Evolutionary conservation across 2,329 filamentous ascomycete genomes (phyloP).

Genomic region (Xylariaceae sp.): DNA sequence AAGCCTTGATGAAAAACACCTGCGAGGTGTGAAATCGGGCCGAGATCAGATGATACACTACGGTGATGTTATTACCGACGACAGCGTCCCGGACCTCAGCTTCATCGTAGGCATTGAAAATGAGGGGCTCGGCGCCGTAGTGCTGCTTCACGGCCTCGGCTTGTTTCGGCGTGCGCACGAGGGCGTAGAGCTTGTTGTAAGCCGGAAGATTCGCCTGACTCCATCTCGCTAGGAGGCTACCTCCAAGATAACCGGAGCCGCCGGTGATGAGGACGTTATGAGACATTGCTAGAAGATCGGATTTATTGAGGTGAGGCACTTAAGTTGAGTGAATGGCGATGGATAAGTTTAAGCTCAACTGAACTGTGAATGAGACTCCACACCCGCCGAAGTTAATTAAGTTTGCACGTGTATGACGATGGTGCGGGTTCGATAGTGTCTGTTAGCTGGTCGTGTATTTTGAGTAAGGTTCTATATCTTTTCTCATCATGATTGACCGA

Average conservation of each 20-base stretch:
- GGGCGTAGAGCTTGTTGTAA: constrained; percentile 41
- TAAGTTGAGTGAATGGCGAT: no score
- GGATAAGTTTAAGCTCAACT: not conserved
- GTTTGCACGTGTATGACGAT: no score
- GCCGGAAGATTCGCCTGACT: constrained; percentile 34
- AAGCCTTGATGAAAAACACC: constrained; percentile 39
- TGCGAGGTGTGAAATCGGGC: constrained; percentile 32
- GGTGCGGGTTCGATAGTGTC: no score
- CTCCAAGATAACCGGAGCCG: constrained; percentile 49
- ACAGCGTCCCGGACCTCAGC: constrained; percentile 34
- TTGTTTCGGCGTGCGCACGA: constrained; percentile 42
- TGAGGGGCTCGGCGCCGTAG: constrained; percentile 40
- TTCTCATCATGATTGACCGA: no score
- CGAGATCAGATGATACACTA: constrained; percentile 46
- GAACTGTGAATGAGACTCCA: not conserved
- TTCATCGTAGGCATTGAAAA: constrained; percentile 36
- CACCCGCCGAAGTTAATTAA: no score
- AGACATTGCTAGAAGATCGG: constrained; percentile 16
- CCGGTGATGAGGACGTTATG: constrained; percentile 46
- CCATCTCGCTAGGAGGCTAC: constrained; percentile 40
- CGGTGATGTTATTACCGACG: constrained; percentile 38
- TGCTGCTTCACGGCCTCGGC: constrained; percentile 36
- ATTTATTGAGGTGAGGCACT: no score
- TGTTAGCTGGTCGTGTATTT: no score
- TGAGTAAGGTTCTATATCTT: no score